phyloP scores from a whole-genome alignment of 2,329 filamentous ascomycete species.

The Ceratocystis variospora region DNA sequence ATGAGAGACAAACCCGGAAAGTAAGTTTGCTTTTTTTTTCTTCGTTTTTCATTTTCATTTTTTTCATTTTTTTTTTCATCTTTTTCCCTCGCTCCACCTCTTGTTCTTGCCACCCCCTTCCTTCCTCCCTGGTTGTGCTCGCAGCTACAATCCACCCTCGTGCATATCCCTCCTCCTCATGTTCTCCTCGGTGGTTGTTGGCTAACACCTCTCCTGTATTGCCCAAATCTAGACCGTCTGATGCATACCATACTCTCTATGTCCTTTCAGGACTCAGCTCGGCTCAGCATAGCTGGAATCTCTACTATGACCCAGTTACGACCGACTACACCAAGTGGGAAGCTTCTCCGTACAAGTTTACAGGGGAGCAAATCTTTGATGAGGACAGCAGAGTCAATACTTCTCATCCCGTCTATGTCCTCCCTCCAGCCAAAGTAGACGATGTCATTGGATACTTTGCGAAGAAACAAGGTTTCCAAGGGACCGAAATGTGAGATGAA shows the following conservation, averaged over 20 bases:
- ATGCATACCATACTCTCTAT: constrained; percentile 90
- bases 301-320: constrained; percentile 24
- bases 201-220: neutral
- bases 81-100: constrained; percentile 12
- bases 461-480: constrained; percentile 42
- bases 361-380: constrained; percentile 44
- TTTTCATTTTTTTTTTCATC: neutral
- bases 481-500: constrained; percentile 11
- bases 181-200: constrained; percentile 10
- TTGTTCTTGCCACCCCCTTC: neutral
- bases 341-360: constrained; percentile 9
- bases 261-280: constrained; percentile 74
- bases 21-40: constrained; percentile 35
- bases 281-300: constrained; percentile 55
- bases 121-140: neutral
- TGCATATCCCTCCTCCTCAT: neutral
- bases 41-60: neutral
- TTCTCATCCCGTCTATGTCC: constrained; percentile 73
- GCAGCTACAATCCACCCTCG: neutral
- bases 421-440: constrained; percentile 57
- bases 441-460: constrained; percentile 52
- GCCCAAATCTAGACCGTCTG: constrained; percentile 44
- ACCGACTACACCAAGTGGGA: constrained; percentile 16
- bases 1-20: constrained; percentile 88
- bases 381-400: constrained; percentile 54